Evolutionary conservation across 176 grass and related monocot species (phyloP).

Genomic region (Carex parvula): DNA sequence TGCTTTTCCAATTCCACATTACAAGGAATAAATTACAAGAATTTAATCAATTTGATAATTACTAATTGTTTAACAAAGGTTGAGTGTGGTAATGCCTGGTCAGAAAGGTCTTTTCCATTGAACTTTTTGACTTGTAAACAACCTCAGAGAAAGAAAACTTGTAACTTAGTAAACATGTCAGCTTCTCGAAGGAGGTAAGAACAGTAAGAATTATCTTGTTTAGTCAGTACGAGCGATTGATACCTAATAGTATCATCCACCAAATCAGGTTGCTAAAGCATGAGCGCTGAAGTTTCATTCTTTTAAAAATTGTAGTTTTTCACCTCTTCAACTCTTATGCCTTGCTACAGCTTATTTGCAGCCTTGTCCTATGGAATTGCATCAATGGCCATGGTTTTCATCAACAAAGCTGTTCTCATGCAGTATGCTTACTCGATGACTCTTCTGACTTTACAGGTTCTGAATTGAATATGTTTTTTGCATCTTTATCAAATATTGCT

Average conservation of each 20-base stretch:
- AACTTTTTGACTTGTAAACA: not conserved
- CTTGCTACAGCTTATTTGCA: slow-evolving; percentile 57
- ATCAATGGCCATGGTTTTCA: slow-evolving; percentile 97
- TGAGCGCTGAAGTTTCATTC: not conserved
- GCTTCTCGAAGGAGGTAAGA: not conserved
- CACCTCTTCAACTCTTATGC: slow-evolving; percentile 11
- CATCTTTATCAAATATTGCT: not conserved
- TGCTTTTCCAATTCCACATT: not conserved
- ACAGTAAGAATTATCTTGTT: not conserved
- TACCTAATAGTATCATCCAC: not conserved
- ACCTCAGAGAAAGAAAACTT: not conserved
- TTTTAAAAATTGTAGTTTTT: not conserved
- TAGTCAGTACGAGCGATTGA: not conserved
- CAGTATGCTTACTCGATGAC: slow-evolving; percentile 93
- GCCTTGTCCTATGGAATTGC: slow-evolving; percentile 85
- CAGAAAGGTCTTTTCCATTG: not conserved
- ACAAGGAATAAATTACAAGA: not conserved
- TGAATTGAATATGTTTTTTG: not conserved
- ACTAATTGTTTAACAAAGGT: not conserved
- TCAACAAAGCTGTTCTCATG: slow-evolving; percentile 95
- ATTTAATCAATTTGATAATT: not conserved
- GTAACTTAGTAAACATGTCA: not conserved
- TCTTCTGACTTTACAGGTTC: slow-evolving; percentile 87
- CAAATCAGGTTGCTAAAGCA: not conserved
- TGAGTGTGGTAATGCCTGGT: not conserved